A percentile compares a stretch with the other conserved stretches of the same genome.
Evolutionary conservation across 2,329 filamentous ascomycete genomes (phyloP).

Genomic region (Parascedosporium putredinis): DNA sequence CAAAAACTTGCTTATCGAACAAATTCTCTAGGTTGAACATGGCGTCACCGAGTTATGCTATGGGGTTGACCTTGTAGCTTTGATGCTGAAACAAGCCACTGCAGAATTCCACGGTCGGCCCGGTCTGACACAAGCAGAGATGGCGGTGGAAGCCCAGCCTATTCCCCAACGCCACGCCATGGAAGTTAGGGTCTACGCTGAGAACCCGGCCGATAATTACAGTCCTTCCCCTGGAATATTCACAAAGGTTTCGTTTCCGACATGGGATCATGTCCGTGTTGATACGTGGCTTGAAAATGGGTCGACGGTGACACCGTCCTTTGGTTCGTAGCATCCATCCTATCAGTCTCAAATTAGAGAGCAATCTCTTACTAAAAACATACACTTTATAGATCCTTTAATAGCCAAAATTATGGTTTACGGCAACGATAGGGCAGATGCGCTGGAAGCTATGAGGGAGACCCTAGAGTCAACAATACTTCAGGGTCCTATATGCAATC

Average conservation of each 20-base stretch:
- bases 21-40: neutral
- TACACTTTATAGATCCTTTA: constrained; percentile 27
- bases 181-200: constrained; percentile 30
- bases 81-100: constrained; percentile 22
- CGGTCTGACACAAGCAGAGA: neutral
- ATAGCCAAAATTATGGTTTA: constrained; percentile 51
- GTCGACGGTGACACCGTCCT: constrained; percentile 44
- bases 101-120: neutral
- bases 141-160: constrained; percentile 15
- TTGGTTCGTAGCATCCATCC: constrained; percentile 20
- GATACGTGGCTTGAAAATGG: constrained; percentile 56
- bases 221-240: constrained; percentile 48
- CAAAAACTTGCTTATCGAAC: constrained; percentile 46
- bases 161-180: constrained; percentile 17
- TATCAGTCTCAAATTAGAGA: neutral
- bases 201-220: constrained; percentile 47
- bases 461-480: constrained; percentile 20
- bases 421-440: constrained; percentile 12
- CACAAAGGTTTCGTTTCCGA: constrained; percentile 45
- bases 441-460: constrained; percentile 22
- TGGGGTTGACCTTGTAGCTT: constrained; percentile 56
- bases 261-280: constrained; percentile 36
- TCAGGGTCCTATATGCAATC: constrained; percentile 38
- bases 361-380: neutral
- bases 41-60: neutral